phyloP scores from a whole-genome alignment of 768 basidiomycete species.

The Punctularia strigosozonata region DNA sequence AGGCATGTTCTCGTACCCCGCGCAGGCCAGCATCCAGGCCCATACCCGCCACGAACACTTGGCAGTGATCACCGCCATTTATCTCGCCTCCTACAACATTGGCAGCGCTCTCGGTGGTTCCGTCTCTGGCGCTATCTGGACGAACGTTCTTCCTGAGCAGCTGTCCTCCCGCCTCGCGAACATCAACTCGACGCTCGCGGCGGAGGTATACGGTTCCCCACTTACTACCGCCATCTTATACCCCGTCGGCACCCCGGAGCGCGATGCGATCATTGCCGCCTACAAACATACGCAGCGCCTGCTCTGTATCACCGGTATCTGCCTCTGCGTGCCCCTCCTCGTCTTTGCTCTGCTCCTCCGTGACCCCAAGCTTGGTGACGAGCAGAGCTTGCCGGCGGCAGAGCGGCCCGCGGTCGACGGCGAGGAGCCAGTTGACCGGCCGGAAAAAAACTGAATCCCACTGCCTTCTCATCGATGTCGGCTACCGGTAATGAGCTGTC shows the following conservation, averaged over 20 bases:
- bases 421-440: too few species aligned
- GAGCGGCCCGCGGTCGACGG: not conserved
- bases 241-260: not conserved
- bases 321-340: not conserved
- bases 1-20: not conserved
- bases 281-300: conserved; percentile 4
- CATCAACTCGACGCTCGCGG: not conserved
- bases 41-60: not conserved
- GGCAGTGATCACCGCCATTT: not conserved
- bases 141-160: not conserved
- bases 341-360: not conserved
- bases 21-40: not conserved
- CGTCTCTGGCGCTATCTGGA: conserved; percentile 1
- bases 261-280: not conserved
- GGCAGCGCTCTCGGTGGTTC: conserved; percentile 3
- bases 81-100: not conserved
- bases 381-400: not conserved
- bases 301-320: conserved; percentile 2
- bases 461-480: too few species aligned
- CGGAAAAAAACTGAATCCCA: too few species aligned
- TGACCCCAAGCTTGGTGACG: not conserved
- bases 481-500: too few species aligned
- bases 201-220: not conserved
- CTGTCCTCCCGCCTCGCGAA: not conserved
- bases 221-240: not conserved